Conservation (phyloP, 164 flowering plant genomes). For the Liquidambar formosana region DNA sequence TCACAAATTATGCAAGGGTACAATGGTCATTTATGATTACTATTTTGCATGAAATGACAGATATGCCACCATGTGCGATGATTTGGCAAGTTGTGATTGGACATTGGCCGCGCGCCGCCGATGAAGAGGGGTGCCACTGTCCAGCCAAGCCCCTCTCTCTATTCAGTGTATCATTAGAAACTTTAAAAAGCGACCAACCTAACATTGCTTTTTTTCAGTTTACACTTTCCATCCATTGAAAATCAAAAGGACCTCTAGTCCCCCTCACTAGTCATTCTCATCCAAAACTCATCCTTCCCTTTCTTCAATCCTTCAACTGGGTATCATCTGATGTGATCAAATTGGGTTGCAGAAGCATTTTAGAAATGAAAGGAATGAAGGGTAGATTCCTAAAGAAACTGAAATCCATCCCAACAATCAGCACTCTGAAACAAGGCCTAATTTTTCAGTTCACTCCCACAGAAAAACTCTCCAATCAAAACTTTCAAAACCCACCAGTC, state of each 20-base stretch:
- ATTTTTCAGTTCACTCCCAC: conserved; percentile 40
- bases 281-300: too few species aligned
- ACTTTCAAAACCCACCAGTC: conserved; percentile 7
- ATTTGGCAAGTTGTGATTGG: conserved; percentile 1
- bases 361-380: conserved; percentile 56
- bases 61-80: background rate
- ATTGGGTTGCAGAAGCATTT: background rate
- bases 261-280: conserved; percentile 11
- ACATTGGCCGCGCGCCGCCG: background rate
- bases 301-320: background rate
- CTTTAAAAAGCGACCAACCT: conserved; percentile 16
- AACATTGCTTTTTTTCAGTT: conserved; percentile 12
- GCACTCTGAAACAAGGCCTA: conserved; percentile 40
- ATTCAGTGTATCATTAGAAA: conserved; percentile 14
- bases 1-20: background rate
- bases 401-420: conserved; percentile 41
- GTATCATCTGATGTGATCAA: background rate
- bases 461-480: conserved; percentile 24
- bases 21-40: background rate
- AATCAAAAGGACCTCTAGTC: too few species aligned
- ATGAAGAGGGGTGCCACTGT: background rate
- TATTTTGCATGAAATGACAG: background rate
- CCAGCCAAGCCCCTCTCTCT: conserved; percentile 5
- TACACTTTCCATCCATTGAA: conserved; percentile 13
- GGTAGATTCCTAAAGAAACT: conserved; percentile 68